These are phyloP conservation scores for Bonia amplexicaulis DNA, from an alignment of 176 grass and related monocot genomes.

Conservation along the genomic window DNA sequence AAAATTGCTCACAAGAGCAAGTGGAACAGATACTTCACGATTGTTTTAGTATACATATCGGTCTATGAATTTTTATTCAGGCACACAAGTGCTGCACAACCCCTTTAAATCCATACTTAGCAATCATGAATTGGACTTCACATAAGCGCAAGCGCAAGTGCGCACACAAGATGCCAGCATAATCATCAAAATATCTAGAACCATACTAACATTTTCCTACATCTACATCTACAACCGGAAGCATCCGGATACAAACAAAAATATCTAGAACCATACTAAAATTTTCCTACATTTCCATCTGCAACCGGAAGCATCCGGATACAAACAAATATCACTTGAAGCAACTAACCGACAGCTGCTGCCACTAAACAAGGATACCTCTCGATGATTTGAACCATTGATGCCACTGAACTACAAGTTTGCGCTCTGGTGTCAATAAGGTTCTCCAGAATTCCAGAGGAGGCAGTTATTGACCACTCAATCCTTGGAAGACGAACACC, in stretches of 20 bases:
- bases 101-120: background rate
- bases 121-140: background rate
- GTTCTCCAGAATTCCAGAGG: background rate
- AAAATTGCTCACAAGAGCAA: background rate
- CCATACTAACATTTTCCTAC: background rate
- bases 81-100: background rate
- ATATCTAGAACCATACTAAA: background rate
- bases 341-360: background rate
- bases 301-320: background rate
- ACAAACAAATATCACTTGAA: background rate
- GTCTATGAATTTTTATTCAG: background rate
- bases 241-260: background rate
- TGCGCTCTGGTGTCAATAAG: background rate
- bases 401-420: background rate
- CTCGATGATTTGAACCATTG: background rate
- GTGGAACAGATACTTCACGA: background rate
- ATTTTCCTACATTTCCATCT: background rate
- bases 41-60: background rate
- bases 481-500: background rate
- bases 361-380: background rate
- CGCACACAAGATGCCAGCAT: background rate
- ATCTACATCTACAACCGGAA: background rate
- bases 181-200: constrained; percentile 9
- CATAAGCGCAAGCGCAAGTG: background rate
- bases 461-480: background rate